These are phyloP conservation scores for Neurospora crassa DNA, from an alignment of 2,329 filamentous ascomycete species.

Conservation along the genomic window DNA sequence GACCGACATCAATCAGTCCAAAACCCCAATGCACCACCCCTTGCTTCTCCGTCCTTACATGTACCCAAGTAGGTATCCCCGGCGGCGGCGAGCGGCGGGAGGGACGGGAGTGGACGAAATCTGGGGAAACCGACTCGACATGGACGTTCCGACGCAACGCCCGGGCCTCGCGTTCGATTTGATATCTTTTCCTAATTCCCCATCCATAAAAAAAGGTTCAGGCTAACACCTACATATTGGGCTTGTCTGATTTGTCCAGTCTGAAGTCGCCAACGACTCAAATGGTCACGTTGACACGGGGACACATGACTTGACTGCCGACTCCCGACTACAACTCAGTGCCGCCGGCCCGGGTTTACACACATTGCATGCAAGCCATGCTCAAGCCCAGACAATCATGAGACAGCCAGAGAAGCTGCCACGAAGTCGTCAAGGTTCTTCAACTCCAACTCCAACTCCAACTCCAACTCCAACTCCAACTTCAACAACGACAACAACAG, in stretches of 20 bases:
- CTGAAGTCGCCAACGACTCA: not conserved
- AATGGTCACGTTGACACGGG: not conserved
- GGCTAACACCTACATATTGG: not conserved
- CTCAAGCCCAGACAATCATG: not conserved
- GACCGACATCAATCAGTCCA: not conserved
- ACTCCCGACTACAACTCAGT: not conserved
- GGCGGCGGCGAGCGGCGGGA: not conserved
- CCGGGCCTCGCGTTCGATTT: not conserved
- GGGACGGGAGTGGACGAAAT: not conserved
- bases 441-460: not conserved
- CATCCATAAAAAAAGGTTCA: not conserved
- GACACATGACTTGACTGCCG: not conserved
- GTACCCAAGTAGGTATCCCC: not conserved
- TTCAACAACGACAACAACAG: not conserved
- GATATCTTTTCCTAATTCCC: not conserved
- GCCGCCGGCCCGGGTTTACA: not conserved
- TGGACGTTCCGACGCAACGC: not conserved
- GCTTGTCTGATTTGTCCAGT: not conserved
- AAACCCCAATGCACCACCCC: not conserved
- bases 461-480: not conserved
- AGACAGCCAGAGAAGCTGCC: not conserved
- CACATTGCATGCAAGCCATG: not conserved
- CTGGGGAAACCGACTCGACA: not conserved
- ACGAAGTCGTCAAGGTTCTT: not conserved
- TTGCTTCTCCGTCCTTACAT: not conserved